Percentiles rank a stretch among this genome's conserved stretches.
Evolutionary conservation across 2,329 filamentous ascomycete genomes (phyloP).

Genomic region (Monosporascus ibericus): DNA sequence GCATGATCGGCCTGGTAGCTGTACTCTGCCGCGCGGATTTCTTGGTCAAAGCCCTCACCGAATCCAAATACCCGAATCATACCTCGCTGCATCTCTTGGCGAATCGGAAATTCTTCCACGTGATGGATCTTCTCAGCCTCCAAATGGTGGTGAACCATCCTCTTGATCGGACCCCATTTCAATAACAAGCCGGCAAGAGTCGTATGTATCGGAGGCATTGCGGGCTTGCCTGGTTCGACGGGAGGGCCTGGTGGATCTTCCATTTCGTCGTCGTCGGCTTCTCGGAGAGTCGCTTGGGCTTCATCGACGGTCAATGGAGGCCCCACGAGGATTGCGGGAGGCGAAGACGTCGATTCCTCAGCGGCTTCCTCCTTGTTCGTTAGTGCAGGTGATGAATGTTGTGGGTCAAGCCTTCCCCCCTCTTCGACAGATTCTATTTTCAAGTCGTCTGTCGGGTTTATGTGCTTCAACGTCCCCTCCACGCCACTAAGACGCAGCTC

Average conservation of each 20-base stretch:
- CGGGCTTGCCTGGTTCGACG: conserved; percentile 53
- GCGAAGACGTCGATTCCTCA: conserved; percentile 20
- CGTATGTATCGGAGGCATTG: conserved; percentile 79
- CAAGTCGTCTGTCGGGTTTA: conserved; percentile 17
- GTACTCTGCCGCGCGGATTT: conserved; percentile 45
- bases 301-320: conserved; percentile 20
- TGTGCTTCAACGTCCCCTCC: conserved; percentile 25
- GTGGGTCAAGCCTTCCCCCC: conserved; percentile 21
- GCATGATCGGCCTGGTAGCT: conserved; percentile 31
- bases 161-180: conserved; percentile 61
- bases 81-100: conserved; percentile 67
- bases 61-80: conserved; percentile 69
- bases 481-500: conserved; percentile 32
- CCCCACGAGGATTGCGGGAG: conserved; percentile 21
- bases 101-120: conserved; percentile 68
- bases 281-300: conserved; percentile 27
- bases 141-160: conserved; percentile 51
- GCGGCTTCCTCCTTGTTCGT: conserved; percentile 12
- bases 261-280: conserved; percentile 38
- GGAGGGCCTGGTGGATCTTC: conserved; percentile 46
- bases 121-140: conserved; percentile 44
- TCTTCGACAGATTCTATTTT: conserved; percentile 28
- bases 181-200: conserved; percentile 83
- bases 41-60: conserved; percentile 60
- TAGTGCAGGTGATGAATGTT: conserved; percentile 11